Conservation (phyloP, 768 basidiomycete species). For the Agaricus blazei region DNA sequence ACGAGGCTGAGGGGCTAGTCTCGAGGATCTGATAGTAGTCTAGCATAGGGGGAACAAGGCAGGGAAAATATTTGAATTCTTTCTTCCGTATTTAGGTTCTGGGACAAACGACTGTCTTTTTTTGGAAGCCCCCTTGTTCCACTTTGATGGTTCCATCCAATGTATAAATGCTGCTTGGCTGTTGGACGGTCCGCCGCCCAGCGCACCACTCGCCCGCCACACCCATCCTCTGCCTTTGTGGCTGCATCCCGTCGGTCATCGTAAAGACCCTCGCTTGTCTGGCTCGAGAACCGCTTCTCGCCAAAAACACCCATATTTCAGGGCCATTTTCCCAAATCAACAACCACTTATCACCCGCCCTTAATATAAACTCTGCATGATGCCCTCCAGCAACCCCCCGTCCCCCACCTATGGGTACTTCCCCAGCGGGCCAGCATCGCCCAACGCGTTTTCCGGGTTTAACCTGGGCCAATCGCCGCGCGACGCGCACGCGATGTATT, state of each 20-base stretch:
- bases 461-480: constrained; percentile 51
- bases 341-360: not conserved
- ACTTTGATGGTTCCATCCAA: not conserved
- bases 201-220: not conserved
- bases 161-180: too few relatives aligned
- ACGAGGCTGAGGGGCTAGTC: constrained; percentile 43
- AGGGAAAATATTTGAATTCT: not conserved
- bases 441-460: constrained; percentile 52
- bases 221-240: not conserved
- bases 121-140: constrained; percentile 14
- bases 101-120: constrained; percentile 13
- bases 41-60: constrained; percentile 5
- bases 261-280: too few relatives aligned
- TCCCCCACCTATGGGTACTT: constrained; percentile 60
- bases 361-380: constrained; percentile 18
- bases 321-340: too few relatives aligned
- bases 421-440: constrained; percentile 48
- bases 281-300: too few relatives aligned
- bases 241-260: too few relatives aligned
- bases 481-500: constrained; percentile 54
- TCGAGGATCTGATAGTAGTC: constrained; percentile 62
- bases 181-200: too few relatives aligned
- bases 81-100: constrained; percentile 7
- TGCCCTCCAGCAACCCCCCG: constrained; percentile 44
- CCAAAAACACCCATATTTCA: too few relatives aligned